Conservation (phyloP, 345 rosid genomes). For the Combretum micranthum region DNA sequence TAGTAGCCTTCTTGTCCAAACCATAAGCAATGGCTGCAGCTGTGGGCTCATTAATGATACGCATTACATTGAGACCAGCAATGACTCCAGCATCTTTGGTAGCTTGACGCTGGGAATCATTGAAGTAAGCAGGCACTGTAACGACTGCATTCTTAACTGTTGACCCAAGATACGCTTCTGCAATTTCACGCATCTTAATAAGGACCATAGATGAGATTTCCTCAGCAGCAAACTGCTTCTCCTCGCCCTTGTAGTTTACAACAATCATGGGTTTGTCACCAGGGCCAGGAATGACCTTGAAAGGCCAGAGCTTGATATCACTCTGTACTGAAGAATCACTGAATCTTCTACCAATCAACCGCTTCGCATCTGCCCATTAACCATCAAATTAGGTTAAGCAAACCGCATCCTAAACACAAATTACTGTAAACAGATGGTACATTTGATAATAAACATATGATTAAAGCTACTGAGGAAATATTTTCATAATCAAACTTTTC, state of each 20-base stretch:
- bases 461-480: too few species aligned
- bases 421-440: too few species aligned
- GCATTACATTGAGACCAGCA: conserved; percentile 38
- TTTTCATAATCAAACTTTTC: too few species aligned
- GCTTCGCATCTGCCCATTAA: conserved; percentile 25
- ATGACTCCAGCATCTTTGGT: conserved; percentile 50
- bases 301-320: conserved; percentile 38
- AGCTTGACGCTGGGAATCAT: conserved; percentile 52
- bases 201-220: conserved; percentile 53
- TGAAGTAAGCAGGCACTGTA: conserved; percentile 49
- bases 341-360: conserved; percentile 39
- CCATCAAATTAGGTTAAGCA: too few species aligned
- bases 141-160: conserved; percentile 37
- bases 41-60: conserved; percentile 44
- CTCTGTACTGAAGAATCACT: conserved; percentile 32
- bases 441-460: neutral
- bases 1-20: conserved; percentile 46
- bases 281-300: conserved; percentile 30
- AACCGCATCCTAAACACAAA: neutral
- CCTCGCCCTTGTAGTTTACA: conserved; percentile 28
- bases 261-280: conserved; percentile 33
- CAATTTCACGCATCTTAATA: conserved; percentile 45
- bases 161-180: conserved; percentile 41
- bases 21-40: conserved; percentile 58
- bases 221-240: conserved; percentile 39